Evolutionary conservation across 2,329 filamentous ascomycete genomes (phyloP), one percentile per base, ranked within the genome.

Genomic region (Ophiostoma triangulosporum): DNA sequence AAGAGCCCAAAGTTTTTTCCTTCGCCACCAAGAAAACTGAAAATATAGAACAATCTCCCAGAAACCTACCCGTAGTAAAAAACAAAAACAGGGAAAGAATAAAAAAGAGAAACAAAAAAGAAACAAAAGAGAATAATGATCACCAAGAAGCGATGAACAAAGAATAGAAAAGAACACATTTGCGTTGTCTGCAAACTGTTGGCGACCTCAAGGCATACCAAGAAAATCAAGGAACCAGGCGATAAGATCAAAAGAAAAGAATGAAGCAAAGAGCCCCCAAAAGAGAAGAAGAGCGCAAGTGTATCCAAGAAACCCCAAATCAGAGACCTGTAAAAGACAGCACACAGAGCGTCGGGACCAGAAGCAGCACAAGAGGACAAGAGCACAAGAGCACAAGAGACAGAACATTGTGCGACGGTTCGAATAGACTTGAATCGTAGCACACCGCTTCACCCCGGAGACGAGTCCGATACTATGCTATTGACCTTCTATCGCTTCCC

Each of bases 21-120:
- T 52, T 57, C 50, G 54, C 56, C 56, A 46, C 54, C 56, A 56
- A 50, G 15, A 52, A 51, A 51, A 33, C 14, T 50, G n/a, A 38
- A 40, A 48, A 52, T 50, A 33, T 22, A 45, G 12, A 40, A 20
- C 24, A 7, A 46, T 29, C 26, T 46, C 43, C 43, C 43, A 46
- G 24, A 43, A 20, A 50, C 57, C 56, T 43, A 56, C 54, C 57
- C 55, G 43, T 17, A 43, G 51, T 45, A 43, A 32, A 48, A 48
- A 35, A 50, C 3, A 29, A 24, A 8, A 45, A 45, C 12, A 12
- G 22, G 15, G n/a, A 40, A 32, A 20, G 29, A 52, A 29, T 15
- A 50, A 24, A 24, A 12, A 40, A 12, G 7, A 20, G 4, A 24
- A 43, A 6, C 3, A 26, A 12, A 8, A 43, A 11, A 15, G 14